These are phyloP conservation scores for Kodamaea neixiangensis DNA, from an alignment of 805 yeast genomes.

Conservation along the genomic window DNA sequence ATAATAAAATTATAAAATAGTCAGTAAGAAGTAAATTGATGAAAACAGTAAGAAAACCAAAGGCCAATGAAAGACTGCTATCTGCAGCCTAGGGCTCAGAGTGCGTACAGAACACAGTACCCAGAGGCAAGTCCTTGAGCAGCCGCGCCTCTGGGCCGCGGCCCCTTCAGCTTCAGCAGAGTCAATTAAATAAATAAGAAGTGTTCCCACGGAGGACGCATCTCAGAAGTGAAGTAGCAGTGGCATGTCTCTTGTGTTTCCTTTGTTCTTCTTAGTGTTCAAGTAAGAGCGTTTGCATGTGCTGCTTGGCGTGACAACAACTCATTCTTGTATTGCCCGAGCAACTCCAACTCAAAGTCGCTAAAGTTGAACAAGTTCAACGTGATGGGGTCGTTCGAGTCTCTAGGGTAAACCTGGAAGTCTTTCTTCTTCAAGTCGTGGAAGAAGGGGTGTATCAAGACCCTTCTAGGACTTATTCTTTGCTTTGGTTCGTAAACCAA, in stretches of 20 bases:
- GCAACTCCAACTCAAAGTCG: slow-evolving; percentile 60
- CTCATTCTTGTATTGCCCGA: slow-evolving; percentile 41
- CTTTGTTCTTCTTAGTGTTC: not conserved
- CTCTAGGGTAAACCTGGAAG: slow-evolving; percentile 58
- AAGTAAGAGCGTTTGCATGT: not conserved
- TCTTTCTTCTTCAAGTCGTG: slow-evolving; percentile 71
- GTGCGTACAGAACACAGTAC: not conserved
- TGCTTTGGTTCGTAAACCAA: slow-evolving; percentile 88
- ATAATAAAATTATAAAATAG: not conserved
- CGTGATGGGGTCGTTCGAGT: slow-evolving; percentile 42
- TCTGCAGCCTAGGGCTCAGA: not conserved
- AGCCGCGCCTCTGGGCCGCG: not conserved
- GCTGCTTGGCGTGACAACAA: slow-evolving; percentile 16
- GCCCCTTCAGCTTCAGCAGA: not conserved
- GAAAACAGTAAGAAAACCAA: not conserved
- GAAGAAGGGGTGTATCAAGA: slow-evolving; percentile 86
- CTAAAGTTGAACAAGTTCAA: slow-evolving; percentile 68
- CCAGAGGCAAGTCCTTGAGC: not conserved
- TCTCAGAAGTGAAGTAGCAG: not conserved
- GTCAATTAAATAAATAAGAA: not conserved
- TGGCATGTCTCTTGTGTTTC: not conserved
- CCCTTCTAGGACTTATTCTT: slow-evolving; percentile 78
- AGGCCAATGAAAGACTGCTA: not conserved
- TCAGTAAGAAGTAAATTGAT: not conserved
- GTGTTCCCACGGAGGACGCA: not conserved